Evolutionary conservation across 495 filamentous ascomycete species (phyloP).

Genomic region (Xylaria cubensis): DNA sequence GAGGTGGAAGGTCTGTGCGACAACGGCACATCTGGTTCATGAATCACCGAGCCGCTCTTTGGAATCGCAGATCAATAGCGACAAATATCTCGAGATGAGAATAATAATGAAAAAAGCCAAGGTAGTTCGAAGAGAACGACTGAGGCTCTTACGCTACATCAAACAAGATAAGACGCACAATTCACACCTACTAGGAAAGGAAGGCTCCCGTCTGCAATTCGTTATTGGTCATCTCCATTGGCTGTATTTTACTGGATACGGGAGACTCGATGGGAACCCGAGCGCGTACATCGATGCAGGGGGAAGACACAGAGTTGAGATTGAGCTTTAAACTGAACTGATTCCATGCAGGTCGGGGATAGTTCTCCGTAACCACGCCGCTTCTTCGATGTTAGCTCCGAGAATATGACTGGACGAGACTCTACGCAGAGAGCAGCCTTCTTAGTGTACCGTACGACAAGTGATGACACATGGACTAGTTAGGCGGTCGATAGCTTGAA

Average conservation of each 20-base stretch:
- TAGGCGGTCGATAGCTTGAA: background rate
- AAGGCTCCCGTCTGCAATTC: constrained; percentile 21
- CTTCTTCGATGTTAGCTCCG: background rate
- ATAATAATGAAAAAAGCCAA: background rate
- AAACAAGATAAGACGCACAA: background rate
- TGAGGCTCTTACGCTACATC: constrained; percentile 16
- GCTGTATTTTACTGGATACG: constrained; percentile 9
- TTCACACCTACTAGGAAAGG: constrained; percentile 7
- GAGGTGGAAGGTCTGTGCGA: constrained; percentile 21
- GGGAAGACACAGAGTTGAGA: constrained; percentile 20
- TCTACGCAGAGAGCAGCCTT: constrained; percentile 5
- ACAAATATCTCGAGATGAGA: background rate
- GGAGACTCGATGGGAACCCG: constrained; percentile 20
- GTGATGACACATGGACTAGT: constrained; percentile 1
- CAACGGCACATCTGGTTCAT: constrained; percentile 19
- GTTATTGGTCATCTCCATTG: background rate
- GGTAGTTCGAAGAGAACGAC: constrained; percentile 6
- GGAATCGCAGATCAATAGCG: background rate
- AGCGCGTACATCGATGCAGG: constrained; percentile 23
- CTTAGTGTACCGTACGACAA: background rate
- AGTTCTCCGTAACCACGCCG: constrained; percentile 20
- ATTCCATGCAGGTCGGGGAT: constrained; percentile 5
- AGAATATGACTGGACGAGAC: constrained; percentile 19
- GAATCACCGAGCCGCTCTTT: constrained; percentile 21
- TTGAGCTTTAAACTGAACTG: constrained; percentile 5